Conservation (phyloP, 2,329 filamentous ascomycete genomes). For the Fusarium setosum region DNA sequence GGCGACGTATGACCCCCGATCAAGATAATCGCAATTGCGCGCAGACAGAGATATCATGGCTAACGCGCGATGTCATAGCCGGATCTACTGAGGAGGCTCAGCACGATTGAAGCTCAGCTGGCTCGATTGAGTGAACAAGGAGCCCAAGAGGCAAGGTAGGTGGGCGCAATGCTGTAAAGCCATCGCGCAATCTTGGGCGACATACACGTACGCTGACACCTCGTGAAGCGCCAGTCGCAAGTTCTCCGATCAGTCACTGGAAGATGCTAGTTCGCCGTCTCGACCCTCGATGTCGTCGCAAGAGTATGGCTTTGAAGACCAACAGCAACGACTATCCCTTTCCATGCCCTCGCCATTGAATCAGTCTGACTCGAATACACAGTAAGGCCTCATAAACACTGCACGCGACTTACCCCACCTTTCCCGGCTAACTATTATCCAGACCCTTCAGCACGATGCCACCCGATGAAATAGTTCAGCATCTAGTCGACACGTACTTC, state of each 20-base stretch:
- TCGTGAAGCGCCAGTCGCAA: background rate
- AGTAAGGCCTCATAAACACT: background rate
- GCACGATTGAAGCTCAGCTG: conserved; percentile 13
- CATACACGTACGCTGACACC: background rate
- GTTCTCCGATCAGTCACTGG: background rate
- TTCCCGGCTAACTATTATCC: background rate
- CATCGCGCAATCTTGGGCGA: background rate
- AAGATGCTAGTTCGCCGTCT: background rate
- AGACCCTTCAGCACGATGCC: conserved; percentile 1
- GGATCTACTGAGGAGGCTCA: conserved; percentile 16
- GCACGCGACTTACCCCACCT: background rate
- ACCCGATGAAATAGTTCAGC: background rate
- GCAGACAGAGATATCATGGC: background rate
- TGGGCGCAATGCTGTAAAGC: background rate
- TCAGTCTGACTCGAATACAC: background rate
- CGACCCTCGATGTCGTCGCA: background rate
- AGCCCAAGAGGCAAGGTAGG: background rate
- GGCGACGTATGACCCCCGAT: conserved; percentile 1
- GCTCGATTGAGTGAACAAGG: conserved; percentile 13
- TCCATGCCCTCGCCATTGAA: background rate
- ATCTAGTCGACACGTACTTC: conserved; percentile 1
- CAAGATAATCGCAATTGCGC: background rate
- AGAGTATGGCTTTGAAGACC: background rate
- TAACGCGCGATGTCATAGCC: background rate
- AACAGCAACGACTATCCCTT: background rate